phyloP scores from a whole-genome alignment of 257 asterid species.

The Leonotis leonurus region DNA sequence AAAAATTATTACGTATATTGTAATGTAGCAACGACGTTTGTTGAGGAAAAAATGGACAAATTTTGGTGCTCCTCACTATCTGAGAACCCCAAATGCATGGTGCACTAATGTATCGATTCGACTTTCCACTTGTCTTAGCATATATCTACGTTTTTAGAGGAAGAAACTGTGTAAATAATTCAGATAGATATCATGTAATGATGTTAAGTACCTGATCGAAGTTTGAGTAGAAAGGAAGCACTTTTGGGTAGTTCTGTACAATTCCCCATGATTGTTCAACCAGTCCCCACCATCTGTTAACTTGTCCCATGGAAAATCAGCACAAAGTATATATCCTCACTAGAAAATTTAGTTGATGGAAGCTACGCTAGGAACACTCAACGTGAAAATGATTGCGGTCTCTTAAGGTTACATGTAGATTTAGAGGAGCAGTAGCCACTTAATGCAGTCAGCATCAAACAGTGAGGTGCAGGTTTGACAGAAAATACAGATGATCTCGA shows the following conservation, averaged over 20 bases:
- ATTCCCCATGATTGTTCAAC: constrained; percentile 79
- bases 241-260: constrained; percentile 65
- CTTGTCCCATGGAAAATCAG: constrained; percentile 7
- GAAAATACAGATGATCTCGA: no score
- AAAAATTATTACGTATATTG: constrained; percentile 5
- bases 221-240: constrained; percentile 81
- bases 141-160: no score
- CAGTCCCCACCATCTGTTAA: constrained; percentile 95
- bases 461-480: no score
- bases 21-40: constrained; percentile 1
- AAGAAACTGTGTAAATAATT: background rate
- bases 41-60: background rate
- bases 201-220: constrained; percentile 70
- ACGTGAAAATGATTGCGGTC: no score
- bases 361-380: no score
- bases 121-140: no score
- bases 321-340: no score
- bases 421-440: background rate
- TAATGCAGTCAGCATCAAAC: background rate
- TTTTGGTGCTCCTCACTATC: background rate
- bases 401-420: background rate
- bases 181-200: background rate
- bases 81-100: background rate
- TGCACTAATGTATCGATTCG: no score
- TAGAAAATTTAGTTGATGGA: no score